Evolutionary conservation across 1,139 yeast genomes (phyloP), one percentile per base, ranked within the genome.

Genomic region (Yamadazyma triangularis): DNA sequence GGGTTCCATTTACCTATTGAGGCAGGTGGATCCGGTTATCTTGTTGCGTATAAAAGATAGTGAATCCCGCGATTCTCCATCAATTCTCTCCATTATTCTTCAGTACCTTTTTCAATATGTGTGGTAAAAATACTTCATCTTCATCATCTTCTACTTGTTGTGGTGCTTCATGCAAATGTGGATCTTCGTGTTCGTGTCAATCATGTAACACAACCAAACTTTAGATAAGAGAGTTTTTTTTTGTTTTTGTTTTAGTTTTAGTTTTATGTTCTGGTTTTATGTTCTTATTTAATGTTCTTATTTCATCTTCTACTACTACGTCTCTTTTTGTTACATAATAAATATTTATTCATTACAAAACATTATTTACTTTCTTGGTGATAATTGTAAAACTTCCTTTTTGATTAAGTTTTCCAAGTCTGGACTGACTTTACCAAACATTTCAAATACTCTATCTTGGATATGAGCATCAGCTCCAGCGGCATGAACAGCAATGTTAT

Each of bases 401-500:
- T 79, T 78, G 53, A 88, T 74, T 43, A 52, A 52, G 27, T 48
- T 56, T 38, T 57, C 86, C 56, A 89, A 73, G 36, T 74, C 79
- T 32, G 76, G 69, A 49, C 77, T 71, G 33, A 88, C 94, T 62
- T 80, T 79, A 39, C 71, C 54, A 56, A 89, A 89, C 76, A 82
- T 76, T 40, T 72, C 86, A 50, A 82, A 72, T 24, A 86, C 94
- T 43, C 81, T 69, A 54, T 86, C 88, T 68, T 85, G 95, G 45
- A 87, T 77, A 34, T 70, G 74, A 33, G 84, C 79, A 45, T 75
- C 73, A 23, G 96, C 95, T 47, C 58, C 73, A 27, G 70, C 51
- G 28, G 76, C 82, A 56, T 88, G 96, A 23, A 66, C 81, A 26
- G 95, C 80, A 44, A 89, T 70, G 58, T 91, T 89, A 61, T 83